Conservation (phyloP, 2,329 filamentous ascomycete species). For the Escovopsis sp. region DNA sequence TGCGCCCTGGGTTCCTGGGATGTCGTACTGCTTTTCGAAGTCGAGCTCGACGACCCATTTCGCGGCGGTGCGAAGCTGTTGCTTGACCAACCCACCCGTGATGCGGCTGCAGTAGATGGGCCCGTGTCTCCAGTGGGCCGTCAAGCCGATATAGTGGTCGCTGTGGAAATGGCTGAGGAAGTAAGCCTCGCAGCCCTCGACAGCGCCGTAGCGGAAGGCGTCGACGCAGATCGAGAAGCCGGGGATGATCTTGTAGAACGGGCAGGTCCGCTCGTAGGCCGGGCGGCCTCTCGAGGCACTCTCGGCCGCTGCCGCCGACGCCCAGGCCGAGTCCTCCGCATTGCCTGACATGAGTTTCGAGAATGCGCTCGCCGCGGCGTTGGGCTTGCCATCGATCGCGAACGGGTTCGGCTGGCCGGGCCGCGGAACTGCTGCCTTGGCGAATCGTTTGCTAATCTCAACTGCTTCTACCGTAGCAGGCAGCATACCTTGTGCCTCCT, state of each 20-base stretch:
- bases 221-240: slow-evolving; percentile 89
- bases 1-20: slow-evolving; percentile 70
- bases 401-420: slow-evolving; percentile 75
- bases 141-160: slow-evolving; percentile 89
- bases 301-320: slow-evolving; percentile 67
- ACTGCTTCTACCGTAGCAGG: slow-evolving; percentile 18
- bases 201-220: slow-evolving; percentile 87
- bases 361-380: slow-evolving; percentile 55
- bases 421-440: slow-evolving; percentile 53
- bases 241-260: slow-evolving; percentile 97
- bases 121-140: slow-evolving; percentile 76
- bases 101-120: slow-evolving; percentile 94
- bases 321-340: slow-evolving; percentile 83
- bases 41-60: slow-evolving; percentile 76
- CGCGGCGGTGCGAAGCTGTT: slow-evolving; percentile 70
- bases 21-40: slow-evolving; percentile 64
- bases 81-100: slow-evolving; percentile 76
- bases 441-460: slow-evolving; percentile 41
- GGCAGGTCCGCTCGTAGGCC: slow-evolving; percentile 78
- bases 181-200: slow-evolving; percentile 84
- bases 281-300: slow-evolving; percentile 66
- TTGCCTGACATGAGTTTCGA: slow-evolving; percentile 86
- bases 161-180: slow-evolving; percentile 97
- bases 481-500: slow-evolving; percentile 4
- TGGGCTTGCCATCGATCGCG: slow-evolving; percentile 27